Evolutionary conservation across 129 eudicot species (phyloP).

Genomic region (Dittrichia graveolens): DNA sequence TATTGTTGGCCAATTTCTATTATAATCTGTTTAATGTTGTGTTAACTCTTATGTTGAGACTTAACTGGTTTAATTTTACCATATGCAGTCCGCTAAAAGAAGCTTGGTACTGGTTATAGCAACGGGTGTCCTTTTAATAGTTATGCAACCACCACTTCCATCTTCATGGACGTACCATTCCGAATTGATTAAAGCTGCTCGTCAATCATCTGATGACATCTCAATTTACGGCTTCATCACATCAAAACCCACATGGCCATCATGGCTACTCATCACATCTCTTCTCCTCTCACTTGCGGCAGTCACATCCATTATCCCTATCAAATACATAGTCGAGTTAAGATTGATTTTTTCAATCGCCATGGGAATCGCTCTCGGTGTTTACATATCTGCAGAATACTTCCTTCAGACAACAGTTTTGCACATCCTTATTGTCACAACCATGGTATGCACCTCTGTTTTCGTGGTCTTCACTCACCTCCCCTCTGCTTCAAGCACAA

Average conservation of each 20-base stretch:
- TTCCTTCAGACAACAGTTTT: conserved; percentile 80
- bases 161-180: conserved; percentile 87
- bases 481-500: conserved; percentile 95
- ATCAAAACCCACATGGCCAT: conserved; percentile 93
- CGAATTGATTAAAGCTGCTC: conserved; percentile 81
- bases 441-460: conserved; percentile 84
- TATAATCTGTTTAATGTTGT: conserved; percentile 1
- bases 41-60: not conserved
- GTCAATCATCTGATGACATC: conserved; percentile 85
- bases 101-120: conserved; percentile 79
- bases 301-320: conserved; percentile 83
- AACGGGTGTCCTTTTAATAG: conserved; percentile 70
- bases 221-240: conserved; percentile 92
- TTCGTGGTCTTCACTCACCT: conserved; percentile 91
- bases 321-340: conserved; percentile 80
- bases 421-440: conserved; percentile 74
- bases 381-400: conserved; percentile 86
- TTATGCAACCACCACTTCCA: conserved; percentile 91
- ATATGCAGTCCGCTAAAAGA: conserved; percentile 85
- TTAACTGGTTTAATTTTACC: conserved; percentile 8
- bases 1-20: not conserved
- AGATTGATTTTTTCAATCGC: conserved; percentile 72
- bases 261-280: conserved; percentile 88
- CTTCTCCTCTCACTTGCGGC: conserved; percentile 87
- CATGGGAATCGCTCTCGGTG: conserved; percentile 85